These are phyloP conservation scores for Akanthomyces dipterigenus DNA, from an alignment of 2,329 filamentous ascomycete genomes.

Conservation along the genomic window DNA sequence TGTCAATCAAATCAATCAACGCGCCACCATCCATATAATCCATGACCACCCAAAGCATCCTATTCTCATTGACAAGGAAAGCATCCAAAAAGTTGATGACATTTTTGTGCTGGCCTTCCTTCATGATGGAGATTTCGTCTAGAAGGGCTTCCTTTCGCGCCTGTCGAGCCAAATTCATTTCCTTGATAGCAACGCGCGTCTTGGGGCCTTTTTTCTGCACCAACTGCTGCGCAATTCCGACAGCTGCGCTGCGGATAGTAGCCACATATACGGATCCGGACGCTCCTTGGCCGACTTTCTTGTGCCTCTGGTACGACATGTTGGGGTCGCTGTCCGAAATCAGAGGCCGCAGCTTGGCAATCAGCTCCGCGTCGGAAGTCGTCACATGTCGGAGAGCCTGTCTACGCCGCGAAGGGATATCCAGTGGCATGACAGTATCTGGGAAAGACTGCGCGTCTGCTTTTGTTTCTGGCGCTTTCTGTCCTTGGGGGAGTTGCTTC, in stretches of 20 bases:
- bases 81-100: conserved; percentile 99
- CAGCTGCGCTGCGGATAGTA: conserved; percentile 81
- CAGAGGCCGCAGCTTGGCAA: conserved; percentile 88
- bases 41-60: conserved; percentile 99
- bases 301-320: conserved; percentile 95
- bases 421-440: not conserved
- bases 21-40: conserved; percentile 99
- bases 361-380: conserved; percentile 95
- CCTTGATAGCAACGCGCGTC: conserved; percentile 95
- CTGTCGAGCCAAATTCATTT: conserved; percentile 97
- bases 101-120: conserved; percentile 94
- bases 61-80: conserved; percentile 88
- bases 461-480: not conserved
- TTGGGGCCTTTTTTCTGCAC: conserved; percentile 71
- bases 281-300: conserved; percentile 98
- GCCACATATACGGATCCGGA: conserved; percentile 99
- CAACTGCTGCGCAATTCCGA: conserved; percentile 74
- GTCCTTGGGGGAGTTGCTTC: not conserved
- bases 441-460: not conserved
- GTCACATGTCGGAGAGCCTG: conserved; percentile 36
- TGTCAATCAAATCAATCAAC: conserved; percentile 96
- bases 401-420: conserved; percentile 3
- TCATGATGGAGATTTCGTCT: conserved; percentile 99
- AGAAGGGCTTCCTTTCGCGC: conserved; percentile 97
- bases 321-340: conserved; percentile 94